Percentiles rank a stretch among this genome's conserved stretches.
Conservation (phyloP, 352 stramenopile species). For the Phytophthora sp. region DNA sequence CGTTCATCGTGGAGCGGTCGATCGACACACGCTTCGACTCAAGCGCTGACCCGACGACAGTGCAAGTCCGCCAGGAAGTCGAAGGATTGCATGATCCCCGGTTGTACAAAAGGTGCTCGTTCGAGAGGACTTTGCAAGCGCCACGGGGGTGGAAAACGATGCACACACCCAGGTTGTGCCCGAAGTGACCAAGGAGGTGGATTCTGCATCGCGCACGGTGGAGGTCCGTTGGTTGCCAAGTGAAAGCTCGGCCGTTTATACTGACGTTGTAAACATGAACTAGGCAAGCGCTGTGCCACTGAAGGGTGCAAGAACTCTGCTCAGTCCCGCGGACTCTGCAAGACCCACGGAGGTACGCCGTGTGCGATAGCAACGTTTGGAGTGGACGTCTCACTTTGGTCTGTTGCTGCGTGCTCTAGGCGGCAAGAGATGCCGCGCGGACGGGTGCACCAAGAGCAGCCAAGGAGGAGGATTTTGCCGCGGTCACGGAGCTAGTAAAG, state of each 20-base stretch:
- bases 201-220: conserved; percentile 82
- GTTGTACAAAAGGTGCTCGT: conserved; percentile 76
- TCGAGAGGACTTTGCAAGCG: conserved; percentile 87
- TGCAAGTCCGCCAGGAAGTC: conserved; percentile 62
- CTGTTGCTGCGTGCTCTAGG: conserved; percentile 35
- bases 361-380: neutral
- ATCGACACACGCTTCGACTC: neutral
- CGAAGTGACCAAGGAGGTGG: conserved; percentile 88
- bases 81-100: conserved; percentile 71
- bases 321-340: conserved; percentile 84
- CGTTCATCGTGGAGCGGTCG: conserved; percentile 49
- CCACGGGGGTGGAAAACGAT: conserved; percentile 85
- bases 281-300: conserved; percentile 71
- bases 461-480: conserved; percentile 76
- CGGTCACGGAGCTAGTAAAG: conserved; percentile 40
- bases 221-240: conserved; percentile 37
- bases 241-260: neutral
- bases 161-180: conserved; percentile 52
- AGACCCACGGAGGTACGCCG: conserved; percentile 82
- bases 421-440: conserved; percentile 63
- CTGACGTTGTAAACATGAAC: neutral
- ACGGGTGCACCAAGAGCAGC: conserved; percentile 73
- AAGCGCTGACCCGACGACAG: conserved; percentile 10
- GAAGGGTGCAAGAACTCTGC: conserved; percentile 80
- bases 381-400: neutral